Evolutionary conservation across 2,329 filamentous ascomycete genomes (phyloP), one percentile per base, ranked within the genome.

Genomic region (Phymatotrichopsis omnivora): DNA sequence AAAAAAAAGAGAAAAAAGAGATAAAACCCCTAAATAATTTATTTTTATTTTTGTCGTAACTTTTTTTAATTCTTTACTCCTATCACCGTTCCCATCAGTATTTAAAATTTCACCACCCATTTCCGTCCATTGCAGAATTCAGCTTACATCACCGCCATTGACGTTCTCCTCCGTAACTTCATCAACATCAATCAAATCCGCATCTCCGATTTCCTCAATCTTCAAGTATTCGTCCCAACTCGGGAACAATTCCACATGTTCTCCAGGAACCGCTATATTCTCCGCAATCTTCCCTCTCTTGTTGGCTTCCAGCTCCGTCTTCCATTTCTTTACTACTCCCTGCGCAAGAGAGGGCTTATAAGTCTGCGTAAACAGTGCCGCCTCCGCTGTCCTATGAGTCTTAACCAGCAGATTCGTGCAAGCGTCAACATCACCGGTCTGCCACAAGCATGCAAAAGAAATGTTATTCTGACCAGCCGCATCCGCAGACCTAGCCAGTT

Each of bases 161-260:
- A 7, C 45, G 60, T 51, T 57, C 6, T 57, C 57, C 8, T 54
- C 57, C 12, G 60, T 62, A 43, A 63, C 63, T 31, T 64, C 64
- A 39, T 66, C 61, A 54, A 60, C 62, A 49, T 61, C 61, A 59
- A 49, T 63, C 56, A 45, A 61, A 58, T 59, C 68, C 71, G 3
- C 82, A 82, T 49, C 43, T 57, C 86, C 79, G n/a, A n/a, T n/a
- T 48, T 73, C 75, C 68, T 96, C 91, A 52, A 94, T 62, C 60
- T 74, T 73, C 57, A 96, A 62, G 70, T 85, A 95, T 64, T 91
- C 82, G 4, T 94, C 83, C 91, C 91, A 98, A 60, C 95, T 85
- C 0, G 89, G 89, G 67, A 98, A 98, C 57, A 98, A 73, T 2
- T 93, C 87, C 30, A 82, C 82, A 49, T 86, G 84, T 57, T 83